phyloP scores from a whole-genome alignment of 2,329 filamentous ascomycete species.

The Diplodia scrobiculata region DNA sequence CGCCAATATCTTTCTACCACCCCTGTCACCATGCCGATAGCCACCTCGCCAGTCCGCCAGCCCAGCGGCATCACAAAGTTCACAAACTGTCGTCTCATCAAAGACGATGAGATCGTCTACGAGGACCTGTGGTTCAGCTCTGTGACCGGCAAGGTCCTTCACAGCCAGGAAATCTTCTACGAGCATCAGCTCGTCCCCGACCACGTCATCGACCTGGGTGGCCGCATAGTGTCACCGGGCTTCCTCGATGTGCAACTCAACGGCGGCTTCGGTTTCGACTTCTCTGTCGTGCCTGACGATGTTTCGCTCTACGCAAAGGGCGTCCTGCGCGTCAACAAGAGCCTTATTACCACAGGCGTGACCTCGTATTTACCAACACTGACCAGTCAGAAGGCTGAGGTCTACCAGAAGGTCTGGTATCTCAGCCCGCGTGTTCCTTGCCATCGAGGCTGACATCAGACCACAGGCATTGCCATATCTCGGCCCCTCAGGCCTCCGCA shows the following conservation, averaged over 20 bases:
- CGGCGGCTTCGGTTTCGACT: conserved; percentile 90
- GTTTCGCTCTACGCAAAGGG: conserved; percentile 70
- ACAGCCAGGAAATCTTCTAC: conserved; percentile 67
- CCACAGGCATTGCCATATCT: conserved; percentile 70
- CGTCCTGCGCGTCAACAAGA: conserved; percentile 69
- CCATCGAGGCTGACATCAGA: conserved; percentile 25
- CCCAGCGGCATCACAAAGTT: conserved; percentile 71
- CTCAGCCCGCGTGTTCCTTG: neutral
- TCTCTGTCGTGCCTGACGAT: conserved; percentile 73
- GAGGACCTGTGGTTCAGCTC: conserved; percentile 91
- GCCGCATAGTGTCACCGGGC: conserved; percentile 80
- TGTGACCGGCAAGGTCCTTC: conserved; percentile 75
- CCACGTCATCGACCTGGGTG: conserved; percentile 73
- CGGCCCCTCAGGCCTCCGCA: conserved; percentile 65
- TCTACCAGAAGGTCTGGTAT: conserved; percentile 70
- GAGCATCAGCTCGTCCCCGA: conserved; percentile 70
- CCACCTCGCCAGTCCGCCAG: conserved; percentile 24
- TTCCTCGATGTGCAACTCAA: conserved; percentile 92
- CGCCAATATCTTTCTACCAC: neutral
- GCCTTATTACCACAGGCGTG: conserved; percentile 75
- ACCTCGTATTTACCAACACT: conserved; percentile 86
- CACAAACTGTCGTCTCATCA: conserved; percentile 80
- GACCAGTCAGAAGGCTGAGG: conserved; percentile 75
- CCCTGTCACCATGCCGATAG: conserved; percentile 44
- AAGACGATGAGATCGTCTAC: conserved; percentile 66